Conservation (phyloP, 2,329 filamentous ascomycete genomes). For the Ophiocordyceps camponoti-floridani region DNA sequence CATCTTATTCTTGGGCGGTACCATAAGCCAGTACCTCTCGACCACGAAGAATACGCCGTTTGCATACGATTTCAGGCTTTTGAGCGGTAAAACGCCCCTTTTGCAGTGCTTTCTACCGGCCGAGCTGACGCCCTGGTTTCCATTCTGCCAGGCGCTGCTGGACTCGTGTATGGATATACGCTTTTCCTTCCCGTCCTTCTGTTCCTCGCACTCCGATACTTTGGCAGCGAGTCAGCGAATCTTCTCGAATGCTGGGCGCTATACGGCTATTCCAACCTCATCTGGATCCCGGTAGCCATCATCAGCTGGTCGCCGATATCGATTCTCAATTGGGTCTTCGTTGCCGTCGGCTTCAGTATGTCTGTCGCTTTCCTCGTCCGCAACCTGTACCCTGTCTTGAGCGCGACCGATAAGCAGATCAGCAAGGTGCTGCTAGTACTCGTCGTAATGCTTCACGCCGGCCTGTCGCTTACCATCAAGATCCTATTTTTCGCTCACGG, state of each 20-base stretch:
- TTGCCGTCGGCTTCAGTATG: conserved; percentile 66
- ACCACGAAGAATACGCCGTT: conserved; percentile 53
- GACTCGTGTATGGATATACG: conserved; percentile 91
- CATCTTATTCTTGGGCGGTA: conserved; percentile 87
- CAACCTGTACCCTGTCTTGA: conserved; percentile 81
- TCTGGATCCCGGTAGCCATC: conserved; percentile 90
- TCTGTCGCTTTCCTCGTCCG: conserved; percentile 71
- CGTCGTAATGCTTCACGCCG: conserved; percentile 72
- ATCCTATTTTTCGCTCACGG: conserved; percentile 84
- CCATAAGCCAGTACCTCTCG: conserved; percentile 79
- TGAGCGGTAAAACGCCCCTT: conserved; percentile 47
- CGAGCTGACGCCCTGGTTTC: neutral
- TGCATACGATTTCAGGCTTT: conserved; percentile 74
- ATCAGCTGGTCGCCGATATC: conserved; percentile 79
- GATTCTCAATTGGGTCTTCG: conserved; percentile 85
- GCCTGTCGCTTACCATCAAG: conserved; percentile 87
- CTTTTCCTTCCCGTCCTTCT: conserved; percentile 67
- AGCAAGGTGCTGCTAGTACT: conserved; percentile 74
- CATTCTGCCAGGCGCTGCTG: conserved; percentile 48
- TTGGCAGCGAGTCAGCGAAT: conserved; percentile 84
- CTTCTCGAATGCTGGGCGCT: conserved; percentile 88
- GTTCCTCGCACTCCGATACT: conserved; percentile 84
- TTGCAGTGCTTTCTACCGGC: neutral
- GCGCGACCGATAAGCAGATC: conserved; percentile 79
- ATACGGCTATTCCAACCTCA: conserved; percentile 90